phyloP scores from a whole-genome alignment of 805 yeast species.

The Debaryomyces castellii region DNA sequence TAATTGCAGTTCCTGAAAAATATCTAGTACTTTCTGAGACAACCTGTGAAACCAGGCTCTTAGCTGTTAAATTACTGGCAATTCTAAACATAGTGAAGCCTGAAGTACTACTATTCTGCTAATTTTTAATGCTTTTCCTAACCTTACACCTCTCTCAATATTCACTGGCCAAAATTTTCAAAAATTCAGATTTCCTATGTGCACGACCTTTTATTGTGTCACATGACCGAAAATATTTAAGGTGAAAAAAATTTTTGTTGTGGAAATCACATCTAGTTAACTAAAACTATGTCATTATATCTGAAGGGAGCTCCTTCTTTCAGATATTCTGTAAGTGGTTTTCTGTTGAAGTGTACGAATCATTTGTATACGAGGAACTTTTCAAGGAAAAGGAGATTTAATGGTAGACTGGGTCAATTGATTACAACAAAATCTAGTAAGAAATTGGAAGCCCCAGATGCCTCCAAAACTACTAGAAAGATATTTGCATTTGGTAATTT shows the following conservation, averaged over 20 bases:
- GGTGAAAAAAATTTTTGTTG: constrained; percentile 1
- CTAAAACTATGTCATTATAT: neutral
- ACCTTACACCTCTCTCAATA: neutral
- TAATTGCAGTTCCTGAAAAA: constrained; percentile 9
- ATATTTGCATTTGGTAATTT: constrained; percentile 44
- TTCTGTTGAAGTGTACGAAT: neutral
- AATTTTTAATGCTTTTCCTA: neutral
- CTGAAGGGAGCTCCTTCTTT: neutral
- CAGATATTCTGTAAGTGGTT: constrained; percentile 1
- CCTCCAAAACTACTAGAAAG: constrained; percentile 2
- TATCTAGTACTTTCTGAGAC: constrained; percentile 3
- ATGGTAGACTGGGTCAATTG: constrained; percentile 3
- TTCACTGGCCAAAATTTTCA: constrained; percentile 2
- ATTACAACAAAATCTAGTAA: constrained; percentile 2
- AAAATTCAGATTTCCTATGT: neutral
- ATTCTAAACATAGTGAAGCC: constrained; percentile 8
- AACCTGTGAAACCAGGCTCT: constrained; percentile 1
- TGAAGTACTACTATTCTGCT: constrained; percentile 1
- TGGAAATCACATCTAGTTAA: neutral
- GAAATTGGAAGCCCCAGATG: constrained; percentile 5
- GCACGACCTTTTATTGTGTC: neutral
- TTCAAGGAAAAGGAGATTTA: constrained; percentile 1
- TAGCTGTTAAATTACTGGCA: constrained; percentile 2
- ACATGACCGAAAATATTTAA: neutral
- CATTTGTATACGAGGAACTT: neutral